phyloP scores from a whole-genome alignment of 768 basidiomycete species.

The Butyriboletus loyo region DNA sequence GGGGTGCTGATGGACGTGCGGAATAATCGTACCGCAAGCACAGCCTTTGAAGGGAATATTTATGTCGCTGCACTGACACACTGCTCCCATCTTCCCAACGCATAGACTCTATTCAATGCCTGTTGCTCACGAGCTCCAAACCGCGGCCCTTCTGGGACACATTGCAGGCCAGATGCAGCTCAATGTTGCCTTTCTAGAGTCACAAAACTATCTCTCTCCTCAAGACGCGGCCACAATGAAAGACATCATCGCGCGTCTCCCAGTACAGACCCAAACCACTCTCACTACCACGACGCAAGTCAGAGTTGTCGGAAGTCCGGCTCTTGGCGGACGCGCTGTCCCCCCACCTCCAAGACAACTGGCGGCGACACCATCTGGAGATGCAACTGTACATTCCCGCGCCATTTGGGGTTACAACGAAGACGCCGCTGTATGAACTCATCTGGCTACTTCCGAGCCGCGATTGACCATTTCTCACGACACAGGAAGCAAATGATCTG shows the following conservation, averaged over 20 bases:
- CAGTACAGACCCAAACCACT: constrained; percentile 20
- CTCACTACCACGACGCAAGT: constrained; percentile 15
- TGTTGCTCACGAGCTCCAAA: constrained; percentile 22
- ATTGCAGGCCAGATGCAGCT: constrained; percentile 54
- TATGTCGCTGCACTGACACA: not conserved
- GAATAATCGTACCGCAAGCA: not conserved
- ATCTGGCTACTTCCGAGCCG: not conserved
- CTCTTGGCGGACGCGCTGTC: constrained; percentile 10
- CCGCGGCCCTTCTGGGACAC: constrained; percentile 54
- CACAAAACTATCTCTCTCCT: constrained; percentile 50
- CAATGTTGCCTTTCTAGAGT: constrained; percentile 55
- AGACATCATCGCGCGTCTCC: constrained; percentile 47
- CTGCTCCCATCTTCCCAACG: not conserved
- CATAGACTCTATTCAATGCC: too few relatives aligned
- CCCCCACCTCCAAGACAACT: constrained; percentile 15
- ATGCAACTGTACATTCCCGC: constrained; percentile 37
- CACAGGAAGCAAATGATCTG: constrained; percentile 75
- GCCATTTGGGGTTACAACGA: constrained; percentile 71
- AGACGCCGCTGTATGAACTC: constrained; percentile 43
- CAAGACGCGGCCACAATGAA: constrained; percentile 42
- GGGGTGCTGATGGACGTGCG: too few relatives aligned
- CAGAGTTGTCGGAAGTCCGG: not conserved
- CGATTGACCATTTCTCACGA: constrained; percentile 3
- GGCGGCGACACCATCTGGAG: constrained; percentile 2
- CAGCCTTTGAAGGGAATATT: constrained; percentile 18